Percentiles rank a stretch among this genome's conserved stretches.
These are phyloP conservation scores for Scedosporium boydii DNA, from an alignment of 2,329 filamentous ascomycete species.

Conservation along the genomic window DNA sequence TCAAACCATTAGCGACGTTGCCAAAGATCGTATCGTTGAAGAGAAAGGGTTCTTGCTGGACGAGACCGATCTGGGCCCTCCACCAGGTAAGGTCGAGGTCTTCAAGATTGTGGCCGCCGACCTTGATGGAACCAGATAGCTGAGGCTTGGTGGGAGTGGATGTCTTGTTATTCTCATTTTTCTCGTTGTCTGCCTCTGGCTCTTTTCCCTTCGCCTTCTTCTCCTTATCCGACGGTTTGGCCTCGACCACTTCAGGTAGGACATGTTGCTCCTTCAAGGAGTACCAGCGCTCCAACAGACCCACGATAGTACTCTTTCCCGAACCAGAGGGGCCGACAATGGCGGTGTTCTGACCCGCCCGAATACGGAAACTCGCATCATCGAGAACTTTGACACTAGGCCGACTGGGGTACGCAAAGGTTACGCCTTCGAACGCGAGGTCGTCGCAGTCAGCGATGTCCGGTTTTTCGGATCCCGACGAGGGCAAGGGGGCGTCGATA, in stretches of 20 bases:
- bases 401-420: constrained; percentile 62
- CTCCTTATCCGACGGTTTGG: constrained; percentile 38
- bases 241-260: constrained; percentile 22
- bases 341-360: constrained; percentile 58
- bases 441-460: too few relatives aligned
- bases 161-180: constrained; percentile 10
- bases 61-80: constrained; percentile 35
- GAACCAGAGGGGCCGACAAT: constrained; percentile 67
- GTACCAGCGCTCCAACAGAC: constrained; percentile 64
- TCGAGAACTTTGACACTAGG: constrained; percentile 56
- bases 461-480: constrained; percentile 24
- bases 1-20: constrained; percentile 52
- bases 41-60: constrained; percentile 44
- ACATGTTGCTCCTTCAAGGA: constrained; percentile 43
- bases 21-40: constrained; percentile 42
- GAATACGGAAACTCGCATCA: constrained; percentile 45
- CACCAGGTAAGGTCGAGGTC: constrained; percentile 27
- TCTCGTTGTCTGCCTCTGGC: constrained; percentile 17
- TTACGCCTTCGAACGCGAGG: constrained; percentile 55
- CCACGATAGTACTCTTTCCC: constrained; percentile 67
- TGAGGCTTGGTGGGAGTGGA: neutral
- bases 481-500: constrained; percentile 35
- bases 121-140: constrained; percentile 8
- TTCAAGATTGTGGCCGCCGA: constrained; percentile 11
- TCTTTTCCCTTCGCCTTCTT: constrained; percentile 30